phyloP scores from a whole-genome alignment of 176 grass and related monocot species.

The Bromus sterilis region DNA sequence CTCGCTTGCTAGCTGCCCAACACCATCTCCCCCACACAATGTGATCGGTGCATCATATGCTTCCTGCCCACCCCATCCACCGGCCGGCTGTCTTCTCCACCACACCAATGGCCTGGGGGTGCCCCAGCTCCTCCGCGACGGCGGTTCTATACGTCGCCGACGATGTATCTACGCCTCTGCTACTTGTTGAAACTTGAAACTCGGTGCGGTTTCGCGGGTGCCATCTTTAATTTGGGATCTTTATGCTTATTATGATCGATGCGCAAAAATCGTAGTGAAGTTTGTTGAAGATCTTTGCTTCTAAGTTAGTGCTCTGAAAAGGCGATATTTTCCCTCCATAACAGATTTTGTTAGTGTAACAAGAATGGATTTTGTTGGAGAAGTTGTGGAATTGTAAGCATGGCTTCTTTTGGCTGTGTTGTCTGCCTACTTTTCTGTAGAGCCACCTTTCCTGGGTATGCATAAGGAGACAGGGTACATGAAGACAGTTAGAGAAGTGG shows the following conservation, averaged over 20 bases:
- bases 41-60: slow-evolving; percentile 10
- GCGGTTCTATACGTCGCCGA: neutral
- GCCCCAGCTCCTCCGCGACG: neutral
- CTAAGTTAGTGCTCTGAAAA: neutral
- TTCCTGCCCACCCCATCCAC: slow-evolving; percentile 4
- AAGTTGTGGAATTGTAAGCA: neutral
- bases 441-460: slow-evolving; percentile 1
- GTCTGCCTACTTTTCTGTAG: neutral
- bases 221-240: neutral
- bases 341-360: neutral
- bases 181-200: slow-evolving; percentile 10
- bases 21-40: slow-evolving; percentile 5
- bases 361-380: neutral
- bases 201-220: neutral
- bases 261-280: neutral
- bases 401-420: neutral
- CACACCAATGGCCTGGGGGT: slow-evolving; percentile 4
- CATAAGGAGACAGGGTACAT: neutral
- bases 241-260: neutral
- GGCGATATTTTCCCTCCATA: neutral
- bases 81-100: neutral
- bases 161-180: neutral
- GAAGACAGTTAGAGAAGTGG: slow-evolving; percentile 5
- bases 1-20: neutral
- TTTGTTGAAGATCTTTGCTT: neutral